Base-by-base conservation (phyloP, 768 basidiomycete genomes). In the Fomitopsis serialis region DNA sequence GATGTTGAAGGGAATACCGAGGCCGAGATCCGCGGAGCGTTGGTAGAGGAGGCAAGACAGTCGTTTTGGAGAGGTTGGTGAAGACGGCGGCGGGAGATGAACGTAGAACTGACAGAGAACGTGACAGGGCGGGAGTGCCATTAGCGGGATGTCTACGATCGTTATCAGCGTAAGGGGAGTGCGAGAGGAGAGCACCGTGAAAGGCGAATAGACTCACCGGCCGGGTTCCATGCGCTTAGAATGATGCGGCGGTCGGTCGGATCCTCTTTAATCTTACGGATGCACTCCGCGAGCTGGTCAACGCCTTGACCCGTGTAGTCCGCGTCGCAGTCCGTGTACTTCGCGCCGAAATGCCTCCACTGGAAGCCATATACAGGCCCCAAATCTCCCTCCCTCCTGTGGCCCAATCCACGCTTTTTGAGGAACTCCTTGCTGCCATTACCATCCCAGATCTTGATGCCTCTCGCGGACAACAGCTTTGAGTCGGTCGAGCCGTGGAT, bases 51-150 rank as follows among this genome's bases (percentile, higher is more conserved):
- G 78, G 69, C 95, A 98, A 9, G 92, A 95, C 17, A 98, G 85
- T 53, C 80, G 80, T 9, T 86, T 87, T 58, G 81, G 85, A 17
- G 68, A 61, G 22, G 59, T 37, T 1, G 82, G 76, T 17, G 75
- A 62, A 13, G 70, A 61, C 0, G 76, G 58, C 3, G 82, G 70
- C 0, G 96, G 89, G 34, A 96, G 84, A 64, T 92, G 88, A 34
- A 99, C 96, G 74, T 92, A 98, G 78, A 99, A 99, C 67, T 99
- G 97, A 72, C 94, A 98, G 70, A 98, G 87, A 84, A 98, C 88
- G 71, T 98, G 97, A 70, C 97, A 99, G 0, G 97, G 97, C 0
- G 97, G 97, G 0, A 99, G 82, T 0, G 97, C 97, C 97, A 98
- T 99, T 36, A 80, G 76, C 0, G 85, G 82, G 23, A 99, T 89